Conservation (phyloP, 768 basidiomycete species). For the Dentipellis sp. region DNA sequence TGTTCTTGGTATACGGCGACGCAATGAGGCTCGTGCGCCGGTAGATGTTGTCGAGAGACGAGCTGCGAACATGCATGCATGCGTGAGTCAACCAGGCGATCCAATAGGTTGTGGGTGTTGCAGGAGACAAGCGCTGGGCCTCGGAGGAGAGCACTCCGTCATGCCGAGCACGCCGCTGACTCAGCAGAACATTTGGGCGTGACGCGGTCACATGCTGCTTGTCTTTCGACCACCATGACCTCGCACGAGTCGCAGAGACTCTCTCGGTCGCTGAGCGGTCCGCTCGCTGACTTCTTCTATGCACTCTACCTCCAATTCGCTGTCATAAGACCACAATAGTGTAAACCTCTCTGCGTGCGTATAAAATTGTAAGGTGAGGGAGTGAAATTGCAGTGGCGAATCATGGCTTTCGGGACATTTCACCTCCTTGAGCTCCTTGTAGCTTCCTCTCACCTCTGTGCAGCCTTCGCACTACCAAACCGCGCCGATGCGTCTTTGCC, state of each 20-base stretch:
- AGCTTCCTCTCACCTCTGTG: neutral
- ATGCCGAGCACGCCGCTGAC: neutral
- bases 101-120: neutral
- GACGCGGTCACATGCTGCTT: neutral
- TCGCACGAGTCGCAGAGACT: too few species aligned
- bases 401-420: too few species aligned
- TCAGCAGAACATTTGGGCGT: neutral
- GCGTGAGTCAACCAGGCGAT: neutral
- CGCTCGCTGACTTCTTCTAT: too few species aligned
- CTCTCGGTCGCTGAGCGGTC: too few species aligned
- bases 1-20: neutral
- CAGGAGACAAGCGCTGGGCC: neutral
- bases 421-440: too few species aligned
- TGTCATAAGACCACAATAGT: neutral
- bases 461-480: neutral
- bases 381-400: too few species aligned
- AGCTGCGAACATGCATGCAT: neutral
- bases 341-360: too few species aligned
- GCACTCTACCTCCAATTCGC: neutral
- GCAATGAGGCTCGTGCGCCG: neutral
- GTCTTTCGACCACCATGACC: neutral
- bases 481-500: neutral
- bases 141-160: neutral
- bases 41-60: neutral
- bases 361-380: too few species aligned